A percentile compares a stretch with the other conserved stretches of the same genome.
Evolutionary conservation across 2,329 filamentous ascomycete species (phyloP).

Genomic region (Trichophyton verrucosum): DNA sequence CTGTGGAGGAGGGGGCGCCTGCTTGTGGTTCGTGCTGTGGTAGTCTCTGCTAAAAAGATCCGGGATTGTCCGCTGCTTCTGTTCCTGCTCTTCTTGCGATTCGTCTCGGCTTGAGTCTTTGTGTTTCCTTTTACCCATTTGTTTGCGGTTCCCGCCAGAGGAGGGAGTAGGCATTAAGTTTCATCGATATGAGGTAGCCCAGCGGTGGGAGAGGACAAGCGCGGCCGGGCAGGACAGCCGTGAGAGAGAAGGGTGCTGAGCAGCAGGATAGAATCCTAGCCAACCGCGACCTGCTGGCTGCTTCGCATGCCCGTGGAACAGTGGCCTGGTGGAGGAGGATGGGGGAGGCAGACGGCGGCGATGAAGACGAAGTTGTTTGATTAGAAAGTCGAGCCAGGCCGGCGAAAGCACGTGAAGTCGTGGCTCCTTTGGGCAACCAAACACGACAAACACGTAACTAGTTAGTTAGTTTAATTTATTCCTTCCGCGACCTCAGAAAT

Average conservation of each 20-base stretch:
- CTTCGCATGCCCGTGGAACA: neutral
- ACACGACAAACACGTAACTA: neutral
- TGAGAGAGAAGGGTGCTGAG: neutral
- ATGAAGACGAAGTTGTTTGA: neutral
- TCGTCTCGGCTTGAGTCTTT: constrained; percentile 18
- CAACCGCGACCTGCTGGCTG: neutral
- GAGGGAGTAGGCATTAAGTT: constrained; percentile 33
- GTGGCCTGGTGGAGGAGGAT: neutral
- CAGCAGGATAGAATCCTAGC: neutral
- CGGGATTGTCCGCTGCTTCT: constrained; percentile 31
- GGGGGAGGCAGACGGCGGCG: neutral
- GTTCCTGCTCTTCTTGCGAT: constrained; percentile 21
- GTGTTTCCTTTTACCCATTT: constrained; percentile 32
- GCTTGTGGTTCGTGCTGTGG: constrained; percentile 14
- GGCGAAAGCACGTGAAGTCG: neutral
- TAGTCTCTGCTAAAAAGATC: constrained; percentile 32
- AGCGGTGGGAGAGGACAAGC: neutral
- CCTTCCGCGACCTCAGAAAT: neutral
- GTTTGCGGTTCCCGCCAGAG: constrained; percentile 33
- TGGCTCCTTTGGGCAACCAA: neutral
- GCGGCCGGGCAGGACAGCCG: neutral
- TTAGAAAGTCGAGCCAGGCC: neutral
- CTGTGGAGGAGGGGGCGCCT: constrained; percentile 19
- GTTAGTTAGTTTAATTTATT: neutral
- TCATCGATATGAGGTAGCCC: constrained; percentile 15